phyloP scores from a whole-genome alignment of 108 stramenopile species.

The Cyclotella sp. region DNA sequence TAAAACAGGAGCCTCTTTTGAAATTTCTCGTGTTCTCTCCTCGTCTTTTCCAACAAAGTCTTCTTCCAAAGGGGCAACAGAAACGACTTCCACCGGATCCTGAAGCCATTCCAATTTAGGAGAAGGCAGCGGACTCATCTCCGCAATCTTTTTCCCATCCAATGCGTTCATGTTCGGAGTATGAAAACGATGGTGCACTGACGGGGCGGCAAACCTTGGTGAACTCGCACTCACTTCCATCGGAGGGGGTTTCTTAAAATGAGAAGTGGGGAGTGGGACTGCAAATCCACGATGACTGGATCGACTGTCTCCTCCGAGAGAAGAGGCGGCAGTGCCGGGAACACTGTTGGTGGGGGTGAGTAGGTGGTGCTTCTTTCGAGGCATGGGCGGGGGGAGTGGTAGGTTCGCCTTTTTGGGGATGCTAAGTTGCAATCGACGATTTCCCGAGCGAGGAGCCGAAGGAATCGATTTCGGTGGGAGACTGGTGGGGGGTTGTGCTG shows the following conservation, averaged over 20 bases:
- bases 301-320: conserved; percentile 16
- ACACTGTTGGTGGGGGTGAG: neutral
- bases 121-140: conserved; percentile 23
- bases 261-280: neutral
- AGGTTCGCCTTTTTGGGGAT: conserved; percentile 12
- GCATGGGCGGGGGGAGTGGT: conserved; percentile 19
- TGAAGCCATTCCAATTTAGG: neutral
- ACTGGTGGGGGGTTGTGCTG: neutral
- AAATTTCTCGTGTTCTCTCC: neutral
- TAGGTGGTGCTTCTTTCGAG: conserved; percentile 6
- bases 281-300: conserved; percentile 2
- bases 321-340: neutral
- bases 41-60: neutral
- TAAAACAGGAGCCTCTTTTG: neutral
- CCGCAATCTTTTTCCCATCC: conserved; percentile 3
- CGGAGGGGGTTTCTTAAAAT: conserved; percentile 26
- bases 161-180: neutral
- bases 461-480: neutral
- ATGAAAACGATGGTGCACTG: neutral
- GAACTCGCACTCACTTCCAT: conserved; percentile 18
- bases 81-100: neutral
- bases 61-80: neutral
- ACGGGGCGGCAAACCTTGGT: neutral
- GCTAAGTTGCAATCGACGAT: conserved; percentile 15
- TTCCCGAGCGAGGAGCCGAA: conserved; percentile 3